These are phyloP conservation scores for Suhomyces chickasaworum DNA, from an alignment of 1,139 yeast genomes.

Conservation along the genomic window DNA sequence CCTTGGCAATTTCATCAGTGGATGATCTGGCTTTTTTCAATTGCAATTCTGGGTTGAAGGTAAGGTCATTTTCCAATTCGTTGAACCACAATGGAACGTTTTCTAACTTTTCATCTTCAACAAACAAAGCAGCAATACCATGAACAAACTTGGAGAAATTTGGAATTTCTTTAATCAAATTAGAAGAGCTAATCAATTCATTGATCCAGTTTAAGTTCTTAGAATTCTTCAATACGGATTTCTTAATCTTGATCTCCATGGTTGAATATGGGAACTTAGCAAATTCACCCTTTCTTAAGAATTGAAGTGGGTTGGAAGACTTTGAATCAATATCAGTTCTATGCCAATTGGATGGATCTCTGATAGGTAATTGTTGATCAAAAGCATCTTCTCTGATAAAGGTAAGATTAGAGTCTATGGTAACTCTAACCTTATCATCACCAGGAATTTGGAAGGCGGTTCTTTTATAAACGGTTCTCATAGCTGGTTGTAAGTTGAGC, in stretches of 20 bases:
- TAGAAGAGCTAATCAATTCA: slow-evolving; percentile 73
- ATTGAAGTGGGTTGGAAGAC: slow-evolving; percentile 65
- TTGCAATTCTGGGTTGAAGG: slow-evolving; percentile 22
- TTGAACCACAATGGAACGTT: slow-evolving; percentile 94
- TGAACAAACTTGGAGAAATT: slow-evolving; percentile 88
- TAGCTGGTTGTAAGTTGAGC: slow-evolving; percentile 74
- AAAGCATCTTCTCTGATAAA: slow-evolving; percentile 91
- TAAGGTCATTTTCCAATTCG: slow-evolving; percentile 63
- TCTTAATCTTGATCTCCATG: slow-evolving; percentile 81
- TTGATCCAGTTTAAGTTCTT: slow-evolving; percentile 74
- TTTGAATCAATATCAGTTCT: slow-evolving; percentile 85
- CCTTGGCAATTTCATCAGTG: slow-evolving; percentile 74
- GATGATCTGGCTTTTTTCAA: slow-evolving; percentile 48
- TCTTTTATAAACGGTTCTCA: slow-evolving; percentile 85
- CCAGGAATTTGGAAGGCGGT: slow-evolving; percentile 99
- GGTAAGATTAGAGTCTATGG: slow-evolving; percentile 83
- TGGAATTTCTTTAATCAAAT: slow-evolving; percentile 87
- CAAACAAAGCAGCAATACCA: slow-evolving; percentile 83
- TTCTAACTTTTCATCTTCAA: slow-evolving; percentile 89
- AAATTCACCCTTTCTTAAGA: slow-evolving; percentile 84
- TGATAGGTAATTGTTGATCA: slow-evolving; percentile 80
- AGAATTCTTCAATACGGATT: slow-evolving; percentile 43
- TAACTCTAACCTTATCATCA: slow-evolving; percentile 85
- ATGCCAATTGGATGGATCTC: slow-evolving; percentile 91
- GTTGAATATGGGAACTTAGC: slow-evolving; percentile 87